These are phyloP conservation scores for Leptosphaerulina australis DNA, from an alignment of 2,329 filamentous ascomycete species.

Conservation along the genomic window DNA sequence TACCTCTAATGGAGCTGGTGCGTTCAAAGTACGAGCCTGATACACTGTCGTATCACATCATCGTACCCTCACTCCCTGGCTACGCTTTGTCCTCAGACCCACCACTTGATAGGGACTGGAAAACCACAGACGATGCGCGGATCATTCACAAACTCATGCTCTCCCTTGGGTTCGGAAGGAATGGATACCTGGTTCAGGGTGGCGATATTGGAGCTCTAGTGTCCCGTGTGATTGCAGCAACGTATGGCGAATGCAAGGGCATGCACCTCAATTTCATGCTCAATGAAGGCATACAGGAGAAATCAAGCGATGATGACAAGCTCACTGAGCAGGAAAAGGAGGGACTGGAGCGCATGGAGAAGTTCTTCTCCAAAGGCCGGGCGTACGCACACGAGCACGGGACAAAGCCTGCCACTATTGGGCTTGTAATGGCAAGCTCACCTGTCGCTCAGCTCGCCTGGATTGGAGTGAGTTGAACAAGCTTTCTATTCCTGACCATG, in stretches of 20 bases:
- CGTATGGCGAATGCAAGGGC: constrained; percentile 56
- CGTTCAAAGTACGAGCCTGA: constrained; percentile 56
- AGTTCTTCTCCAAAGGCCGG: constrained; percentile 52
- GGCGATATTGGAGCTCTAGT: constrained; percentile 62
- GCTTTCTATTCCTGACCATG: too few species aligned
- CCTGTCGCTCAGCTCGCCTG: constrained; percentile 65
- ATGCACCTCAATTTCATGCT: constrained; percentile 43
- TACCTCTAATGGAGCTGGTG: too few species aligned
- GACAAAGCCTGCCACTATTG: constrained; percentile 62
- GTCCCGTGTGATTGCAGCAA: constrained; percentile 51
- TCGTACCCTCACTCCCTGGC: constrained; percentile 62
- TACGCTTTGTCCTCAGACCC: constrained; percentile 59
- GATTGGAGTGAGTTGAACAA: constrained; percentile 49
- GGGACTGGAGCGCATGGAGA: constrained; percentile 45
- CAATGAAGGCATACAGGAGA: constrained; percentile 25
- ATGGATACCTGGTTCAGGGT: constrained; percentile 62
- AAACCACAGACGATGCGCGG: constrained; percentile 48
- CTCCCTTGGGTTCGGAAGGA: constrained; percentile 56
- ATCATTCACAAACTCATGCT: constrained; percentile 61
- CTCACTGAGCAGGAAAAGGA: constrained; percentile 46
- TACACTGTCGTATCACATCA: constrained; percentile 62
- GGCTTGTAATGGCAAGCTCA: constrained; percentile 59
- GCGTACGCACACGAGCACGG: constrained; percentile 62
- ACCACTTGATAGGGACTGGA: constrained; percentile 55
- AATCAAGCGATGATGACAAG: constrained; percentile 24